These are phyloP conservation scores for Oryza glumipatula DNA, from an alignment of 176 grass and related monocot genomes.

Conservation along the genomic window DNA sequence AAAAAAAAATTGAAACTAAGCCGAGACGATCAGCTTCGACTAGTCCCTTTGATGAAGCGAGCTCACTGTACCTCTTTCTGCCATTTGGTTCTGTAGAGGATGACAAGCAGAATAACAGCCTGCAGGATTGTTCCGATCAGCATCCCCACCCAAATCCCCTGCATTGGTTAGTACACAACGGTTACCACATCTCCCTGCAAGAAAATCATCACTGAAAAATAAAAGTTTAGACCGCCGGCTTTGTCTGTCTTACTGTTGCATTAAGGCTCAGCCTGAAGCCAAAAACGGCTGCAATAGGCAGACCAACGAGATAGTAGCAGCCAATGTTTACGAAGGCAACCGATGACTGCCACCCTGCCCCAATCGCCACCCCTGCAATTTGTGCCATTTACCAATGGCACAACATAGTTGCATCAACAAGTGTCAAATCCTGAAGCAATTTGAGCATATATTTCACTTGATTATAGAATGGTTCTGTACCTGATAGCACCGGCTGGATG, in stretches of 20 bases:
- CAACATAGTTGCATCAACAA: background rate
- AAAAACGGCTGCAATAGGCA: constrained; percentile 63
- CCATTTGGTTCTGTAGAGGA: constrained; percentile 72
- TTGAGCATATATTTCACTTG: background rate
- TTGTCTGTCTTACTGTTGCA: constrained; percentile 14
- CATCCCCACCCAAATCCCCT: constrained; percentile 83
- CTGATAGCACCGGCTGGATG: constrained; percentile 79
- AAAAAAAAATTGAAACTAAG: background rate
- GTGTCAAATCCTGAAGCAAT: background rate
- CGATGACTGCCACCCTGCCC: constrained; percentile 78
- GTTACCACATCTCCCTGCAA: background rate
- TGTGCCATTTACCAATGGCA: background rate
- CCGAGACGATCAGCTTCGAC: background rate
- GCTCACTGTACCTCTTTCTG: constrained; percentile 51
- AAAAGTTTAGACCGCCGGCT: background rate
- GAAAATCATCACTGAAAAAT: background rate
- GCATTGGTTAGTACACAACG: background rate
- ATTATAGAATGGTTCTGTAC: constrained; percentile 4
- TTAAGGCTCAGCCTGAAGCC: constrained; percentile 67
- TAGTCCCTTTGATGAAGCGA: background rate
- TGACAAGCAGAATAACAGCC: constrained; percentile 54
- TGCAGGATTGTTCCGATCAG: constrained; percentile 60
- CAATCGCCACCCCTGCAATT: constrained; percentile 64
- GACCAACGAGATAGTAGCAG: constrained; percentile 64
- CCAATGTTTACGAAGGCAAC: constrained; percentile 67